Percentiles rank a stretch among this genome's conserved stretches.
Conservation (phyloP, 2,329 filamentous ascomycete genomes). For the Pseudogymnoascus sp. region DNA sequence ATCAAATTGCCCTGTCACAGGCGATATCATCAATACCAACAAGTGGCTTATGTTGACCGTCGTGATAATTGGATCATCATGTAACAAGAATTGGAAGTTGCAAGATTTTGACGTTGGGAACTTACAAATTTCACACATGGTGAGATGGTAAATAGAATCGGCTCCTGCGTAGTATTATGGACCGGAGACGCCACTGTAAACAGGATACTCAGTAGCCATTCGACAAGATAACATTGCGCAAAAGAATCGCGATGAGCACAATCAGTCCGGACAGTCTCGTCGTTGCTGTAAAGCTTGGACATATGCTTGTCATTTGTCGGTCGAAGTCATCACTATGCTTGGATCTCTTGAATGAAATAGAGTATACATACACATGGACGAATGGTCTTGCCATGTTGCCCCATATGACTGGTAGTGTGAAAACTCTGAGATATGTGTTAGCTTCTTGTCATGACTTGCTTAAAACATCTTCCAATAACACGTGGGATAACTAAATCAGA, state of each 20-base stretch:
- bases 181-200: slow-evolving; percentile 17
- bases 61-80: slow-evolving; percentile 76
- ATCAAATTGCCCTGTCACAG: slow-evolving; percentile 59
- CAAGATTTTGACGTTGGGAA: slow-evolving; percentile 11
- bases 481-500: slow-evolving; percentile 33
- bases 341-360: slow-evolving; percentile 11
- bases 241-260: slow-evolving; percentile 23
- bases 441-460: not conserved
- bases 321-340: slow-evolving; percentile 68
- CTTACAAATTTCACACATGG: slow-evolving; percentile 12
- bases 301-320: slow-evolving; percentile 93
- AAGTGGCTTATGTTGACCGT: slow-evolving; percentile 74
- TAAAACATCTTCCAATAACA: slow-evolving; percentile 10
- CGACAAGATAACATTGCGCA: not conserved
- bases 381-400: not conserved
- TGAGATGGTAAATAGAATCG: slow-evolving; percentile 16
- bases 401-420: slow-evolving; percentile 8
- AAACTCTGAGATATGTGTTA: slow-evolving; percentile 12
- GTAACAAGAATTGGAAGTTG: slow-evolving; percentile 28
- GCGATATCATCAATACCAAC: slow-evolving; percentile 68
- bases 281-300: slow-evolving; percentile 64
- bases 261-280: slow-evolving; percentile 46
- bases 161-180: slow-evolving; percentile 16
- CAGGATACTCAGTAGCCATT: slow-evolving; percentile 9
- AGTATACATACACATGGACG: slow-evolving; percentile 8